phyloP scores from a whole-genome alignment of 805 yeast genomes.

The Wickerhamomyces alni region DNA sequence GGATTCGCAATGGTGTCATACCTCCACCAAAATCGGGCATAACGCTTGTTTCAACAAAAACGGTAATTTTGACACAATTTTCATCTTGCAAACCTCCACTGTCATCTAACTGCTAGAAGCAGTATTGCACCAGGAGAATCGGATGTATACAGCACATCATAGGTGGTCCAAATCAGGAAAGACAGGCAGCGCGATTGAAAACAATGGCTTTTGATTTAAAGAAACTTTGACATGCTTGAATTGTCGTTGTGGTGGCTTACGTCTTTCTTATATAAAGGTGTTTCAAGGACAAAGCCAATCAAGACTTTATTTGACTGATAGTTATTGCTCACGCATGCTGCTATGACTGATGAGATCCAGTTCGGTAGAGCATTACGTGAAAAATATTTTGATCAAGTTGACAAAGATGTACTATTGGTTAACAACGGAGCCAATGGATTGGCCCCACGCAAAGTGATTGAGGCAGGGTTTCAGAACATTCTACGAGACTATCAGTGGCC shows the following conservation, averaged over 20 bases:
- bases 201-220: not conserved
- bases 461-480: slow-evolving; percentile 25
- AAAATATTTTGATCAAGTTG: slow-evolving; percentile 31
- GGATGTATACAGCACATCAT: too few species aligned
- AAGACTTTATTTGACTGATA: not conserved
- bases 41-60: too few species aligned
- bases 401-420: slow-evolving; percentile 33
- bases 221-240: not conserved
- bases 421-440: slow-evolving; percentile 62
- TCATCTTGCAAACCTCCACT: too few species aligned
- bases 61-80: too few species aligned
- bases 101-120: too few species aligned
- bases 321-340: too few species aligned
- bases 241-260: not conserved
- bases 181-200: not conserved
- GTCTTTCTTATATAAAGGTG: not conserved
- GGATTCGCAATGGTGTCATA: too few species aligned
- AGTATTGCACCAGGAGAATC: too few species aligned
- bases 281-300: not conserved
- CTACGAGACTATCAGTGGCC: slow-evolving; percentile 32
- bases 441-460: slow-evolving; percentile 40
- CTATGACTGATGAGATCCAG: not conserved
- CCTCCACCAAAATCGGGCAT: too few species aligned
- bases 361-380: slow-evolving; percentile 2
- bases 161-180: too few species aligned